Percentiles rank a stretch among this genome's conserved stretches.
Evolutionary conservation across 129 eudicot genomes (phyloP).

Genomic region (Tagetes erecta): DNA sequence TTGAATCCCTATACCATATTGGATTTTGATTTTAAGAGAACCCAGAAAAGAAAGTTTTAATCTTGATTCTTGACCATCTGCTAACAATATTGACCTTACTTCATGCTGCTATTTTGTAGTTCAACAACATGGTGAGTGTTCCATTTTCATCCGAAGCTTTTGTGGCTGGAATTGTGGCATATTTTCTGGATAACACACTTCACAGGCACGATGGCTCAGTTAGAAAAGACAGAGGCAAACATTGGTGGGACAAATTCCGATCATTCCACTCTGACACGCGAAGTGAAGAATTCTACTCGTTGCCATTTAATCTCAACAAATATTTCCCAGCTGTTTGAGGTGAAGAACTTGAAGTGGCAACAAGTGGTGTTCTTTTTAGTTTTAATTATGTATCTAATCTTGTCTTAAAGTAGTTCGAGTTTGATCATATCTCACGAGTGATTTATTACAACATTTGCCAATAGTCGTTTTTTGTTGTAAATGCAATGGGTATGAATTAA

Average conservation of each 20-base stretch:
- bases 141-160: constrained; percentile 72
- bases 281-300: constrained; percentile 63
- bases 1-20: not conserved
- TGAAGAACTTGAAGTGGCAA: constrained; percentile 1
- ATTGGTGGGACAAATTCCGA: constrained; percentile 78
- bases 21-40: not conserved
- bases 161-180: constrained; percentile 65
- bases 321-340: constrained; percentile 66
- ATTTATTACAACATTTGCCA: constrained; percentile 26
- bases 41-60: not conserved
- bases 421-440: constrained; percentile 23
- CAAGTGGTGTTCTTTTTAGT: constrained; percentile 20
- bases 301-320: constrained; percentile 76
- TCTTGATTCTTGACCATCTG: constrained; percentile 21
- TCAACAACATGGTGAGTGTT: constrained; percentile 62
- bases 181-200: constrained; percentile 65
- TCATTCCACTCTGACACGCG: constrained; percentile 57
- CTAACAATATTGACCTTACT: not conserved
- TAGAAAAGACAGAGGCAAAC: constrained; percentile 67
- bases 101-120: constrained; percentile 35
- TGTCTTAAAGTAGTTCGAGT: constrained; percentile 27
- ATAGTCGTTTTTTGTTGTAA: constrained; percentile 28
- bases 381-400: constrained; percentile 33
- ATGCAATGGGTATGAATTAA: constrained; percentile 28
- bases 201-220: constrained; percentile 49